A percentile compares a stretch with the other conserved stretches of the same genome.
These are phyloP conservation scores for Keithomyces neogunnii DNA, from an alignment of 2,329 filamentous ascomycete species.

Conservation along the genomic window DNA sequence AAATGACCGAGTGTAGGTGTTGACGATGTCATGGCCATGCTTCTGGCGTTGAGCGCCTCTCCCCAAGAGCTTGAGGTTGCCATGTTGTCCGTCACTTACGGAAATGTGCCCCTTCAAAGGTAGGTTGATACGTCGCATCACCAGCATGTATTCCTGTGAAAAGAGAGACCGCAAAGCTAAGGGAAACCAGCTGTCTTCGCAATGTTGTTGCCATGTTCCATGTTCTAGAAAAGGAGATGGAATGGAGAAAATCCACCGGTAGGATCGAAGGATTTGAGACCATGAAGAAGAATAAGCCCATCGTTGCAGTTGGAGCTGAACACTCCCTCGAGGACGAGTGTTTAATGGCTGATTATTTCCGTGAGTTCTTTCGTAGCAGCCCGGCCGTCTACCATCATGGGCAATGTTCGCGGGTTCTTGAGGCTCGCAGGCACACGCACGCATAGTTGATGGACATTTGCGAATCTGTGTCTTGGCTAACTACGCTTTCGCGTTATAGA, in stretches of 20 bases:
- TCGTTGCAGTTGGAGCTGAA: constrained; percentile 80
- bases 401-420: no score
- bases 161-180: neutral
- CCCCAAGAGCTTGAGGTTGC: constrained; percentile 79
- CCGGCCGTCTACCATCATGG: no score
- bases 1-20: constrained; percentile 44
- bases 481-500: constrained; percentile 37
- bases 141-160: neutral
- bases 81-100: constrained; percentile 84
- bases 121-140: constrained; percentile 24
- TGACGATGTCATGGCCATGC: constrained; percentile 83
- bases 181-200: constrained; percentile 59
- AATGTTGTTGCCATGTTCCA: constrained; percentile 90
- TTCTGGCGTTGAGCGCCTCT: constrained; percentile 74
- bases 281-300: constrained; percentile 64
- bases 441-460: no score
- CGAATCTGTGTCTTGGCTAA: neutral
- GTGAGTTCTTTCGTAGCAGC: constrained; percentile 37
- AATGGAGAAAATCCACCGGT: constrained; percentile 68
- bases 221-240: constrained; percentile 79
- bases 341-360: constrained; percentile 79
- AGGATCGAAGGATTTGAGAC: constrained; percentile 62
- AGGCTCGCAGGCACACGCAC: no score
- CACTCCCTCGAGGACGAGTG: constrained; percentile 77
- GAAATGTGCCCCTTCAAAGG: constrained; percentile 84